Evolutionary conservation across 306 rosid genomes (phyloP).

Genomic region (Trifolium dubium): DNA sequence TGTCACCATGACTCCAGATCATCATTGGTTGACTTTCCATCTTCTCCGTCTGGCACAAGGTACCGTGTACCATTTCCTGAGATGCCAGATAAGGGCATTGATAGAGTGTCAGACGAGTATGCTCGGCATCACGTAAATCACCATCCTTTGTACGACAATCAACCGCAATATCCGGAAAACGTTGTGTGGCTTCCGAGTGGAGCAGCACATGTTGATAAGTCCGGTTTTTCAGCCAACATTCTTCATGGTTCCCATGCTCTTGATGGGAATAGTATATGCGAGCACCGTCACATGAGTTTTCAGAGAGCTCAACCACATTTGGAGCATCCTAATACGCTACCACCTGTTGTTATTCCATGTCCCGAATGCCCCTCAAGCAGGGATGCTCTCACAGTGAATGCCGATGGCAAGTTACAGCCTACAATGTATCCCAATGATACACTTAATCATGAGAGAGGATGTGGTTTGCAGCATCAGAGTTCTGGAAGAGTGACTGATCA

Average conservation of each 20-base stretch:
- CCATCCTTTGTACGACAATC: constrained; percentile 74
- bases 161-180: constrained; percentile 78
- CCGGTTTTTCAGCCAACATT: constrained; percentile 72
- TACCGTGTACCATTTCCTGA: constrained; percentile 71
- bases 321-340: constrained; percentile 64
- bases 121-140: constrained; percentile 64
- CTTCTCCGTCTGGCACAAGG: constrained; percentile 81
- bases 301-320: constrained; percentile 69
- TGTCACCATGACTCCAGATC: constrained; percentile 65
- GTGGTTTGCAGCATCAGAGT: constrained; percentile 64
- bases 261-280: constrained; percentile 81
- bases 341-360: constrained; percentile 56
- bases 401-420: constrained; percentile 77
- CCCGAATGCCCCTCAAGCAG: constrained; percentile 65
- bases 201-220: constrained; percentile 62
- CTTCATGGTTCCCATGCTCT: constrained; percentile 58
- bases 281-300: constrained; percentile 71
- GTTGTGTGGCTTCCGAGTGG: constrained; percentile 70
- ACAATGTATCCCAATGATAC: constrained; percentile 58
- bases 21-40: constrained; percentile 69
- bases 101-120: constrained; percentile 83
- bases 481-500: constrained; percentile 65
- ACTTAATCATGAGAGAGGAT: constrained; percentile 73
- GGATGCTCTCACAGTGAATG: constrained; percentile 61
- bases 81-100: constrained; percentile 63